Evolutionary conservation across 345 rosid species (phyloP), one percentile per base, ranked within the genome.

Genomic region (Cochlearia excelsa): DNA sequence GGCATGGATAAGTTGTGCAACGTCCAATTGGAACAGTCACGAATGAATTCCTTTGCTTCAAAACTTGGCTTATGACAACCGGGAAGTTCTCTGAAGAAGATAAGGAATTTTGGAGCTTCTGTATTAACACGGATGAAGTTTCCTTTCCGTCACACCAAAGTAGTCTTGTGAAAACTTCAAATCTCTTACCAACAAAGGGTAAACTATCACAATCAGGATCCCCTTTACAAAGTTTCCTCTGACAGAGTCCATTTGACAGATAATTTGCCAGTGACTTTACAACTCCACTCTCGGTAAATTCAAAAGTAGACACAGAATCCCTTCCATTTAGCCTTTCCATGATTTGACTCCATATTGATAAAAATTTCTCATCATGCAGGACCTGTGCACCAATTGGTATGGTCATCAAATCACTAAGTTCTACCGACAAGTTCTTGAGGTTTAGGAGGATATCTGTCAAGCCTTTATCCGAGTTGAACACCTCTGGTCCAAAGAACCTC

Each of bases 261-360:
- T 80, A 92, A 42, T 68, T 80, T 51, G 83, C 81, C 43, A 92
- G 70, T 0, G 93, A 78, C 75, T 80, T 88, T 48, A 84, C 84
- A 60, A 86, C 74, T 66, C 98, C 97, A 75, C 98, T 88, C 77
- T 83, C 93, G 44, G 84, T 79, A 61, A 92, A 83, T 76, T 88
- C 98, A 76, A 92, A 92, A 45, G 85, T 86, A 67, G 98, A 92
- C 68, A 92, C 82, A 57, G 84, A 81, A 67, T 88, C 98, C 68
- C 68, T 74, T 59, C 97, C 93, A 59, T 74, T 75, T 70, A 92
- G 84, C 70, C 79, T 83, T 69, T 34, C 81, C 73, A 81, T 66
- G 23, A 84, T 74, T 49, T 83, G 81, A 70, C 69, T 68, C 74
- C 88, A 80, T 38, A 81, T 46, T 44, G 51, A 63, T 57, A 72